Evolutionary conservation across 345 rosid species (phyloP).

Genomic region (Melastoma malabathricum): DNA sequence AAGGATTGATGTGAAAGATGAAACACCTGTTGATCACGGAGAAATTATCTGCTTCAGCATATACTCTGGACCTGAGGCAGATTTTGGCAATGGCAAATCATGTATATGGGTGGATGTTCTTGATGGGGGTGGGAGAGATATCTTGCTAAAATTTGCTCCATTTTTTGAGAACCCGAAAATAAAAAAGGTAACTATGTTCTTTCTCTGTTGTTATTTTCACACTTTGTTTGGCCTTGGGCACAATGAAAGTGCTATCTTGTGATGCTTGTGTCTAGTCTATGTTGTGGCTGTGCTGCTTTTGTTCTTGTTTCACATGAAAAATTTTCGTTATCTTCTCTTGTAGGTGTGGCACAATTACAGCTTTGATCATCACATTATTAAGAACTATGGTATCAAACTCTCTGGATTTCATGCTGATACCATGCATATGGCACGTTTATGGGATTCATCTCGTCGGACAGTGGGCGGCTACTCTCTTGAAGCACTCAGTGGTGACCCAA

Average conservation of each 20-base stretch:
- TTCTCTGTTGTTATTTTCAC: too few species aligned
- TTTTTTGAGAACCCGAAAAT: slow-evolving; percentile 61
- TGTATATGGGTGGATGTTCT: slow-evolving; percentile 95
- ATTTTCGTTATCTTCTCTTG: not conserved
- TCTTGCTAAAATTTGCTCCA: slow-evolving; percentile 52
- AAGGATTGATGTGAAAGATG: slow-evolving; percentile 68
- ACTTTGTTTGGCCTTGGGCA: too few species aligned
- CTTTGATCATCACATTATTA: slow-evolving; percentile 75
- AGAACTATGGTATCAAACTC: slow-evolving; percentile 63
- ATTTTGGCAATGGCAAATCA: slow-evolving; percentile 76
- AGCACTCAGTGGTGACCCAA: slow-evolving; percentile 67
- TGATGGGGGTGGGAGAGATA: slow-evolving; percentile 60
- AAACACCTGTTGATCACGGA: slow-evolving; percentile 87
- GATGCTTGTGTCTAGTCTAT: too few species aligned
- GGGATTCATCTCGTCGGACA: slow-evolving; percentile 79
- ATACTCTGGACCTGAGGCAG: slow-evolving; percentile 64
- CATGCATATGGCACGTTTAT: slow-evolving; percentile 95
- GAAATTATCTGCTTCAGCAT: slow-evolving; percentile 82
- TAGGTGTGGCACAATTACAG: slow-evolving; percentile 99
- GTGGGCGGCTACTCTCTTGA: slow-evolving; percentile 91
- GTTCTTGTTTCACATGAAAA: not conserved
- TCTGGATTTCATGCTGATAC: slow-evolving; percentile 95
- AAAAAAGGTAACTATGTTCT: slow-evolving; percentile 35
- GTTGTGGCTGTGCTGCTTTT: too few species aligned
- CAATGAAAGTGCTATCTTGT: too few species aligned